Evolutionary conservation across 305 asterid genomes (phyloP).

Genomic region (Stenogyne calaminthoides): DNA sequence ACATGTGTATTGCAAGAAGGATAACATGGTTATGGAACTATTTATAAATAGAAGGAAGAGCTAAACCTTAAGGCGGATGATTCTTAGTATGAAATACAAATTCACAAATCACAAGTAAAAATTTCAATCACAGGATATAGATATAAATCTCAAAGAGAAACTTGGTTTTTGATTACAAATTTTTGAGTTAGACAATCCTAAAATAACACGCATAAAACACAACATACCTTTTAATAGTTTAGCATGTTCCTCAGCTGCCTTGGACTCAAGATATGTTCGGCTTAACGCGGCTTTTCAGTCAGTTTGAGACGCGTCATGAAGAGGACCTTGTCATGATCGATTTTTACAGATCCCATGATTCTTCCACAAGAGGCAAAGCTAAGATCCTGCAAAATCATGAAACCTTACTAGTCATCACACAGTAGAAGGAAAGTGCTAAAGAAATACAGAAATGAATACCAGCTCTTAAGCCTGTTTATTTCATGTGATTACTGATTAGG

Average conservation of each 20-base stretch:
- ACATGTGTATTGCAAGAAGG: background rate
- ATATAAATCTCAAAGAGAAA: background rate
- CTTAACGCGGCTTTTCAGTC: constrained; percentile 68
- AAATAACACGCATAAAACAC: constrained; percentile 7
- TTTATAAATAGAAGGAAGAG: background rate
- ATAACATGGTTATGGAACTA: constrained; percentile 16
- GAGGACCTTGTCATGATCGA: constrained; percentile 82
- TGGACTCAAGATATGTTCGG: constrained; percentile 87
- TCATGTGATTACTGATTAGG: background rate
- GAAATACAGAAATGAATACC: constrained; percentile 17
- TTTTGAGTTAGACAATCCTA: constrained; percentile 20
- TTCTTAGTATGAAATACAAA: background rate
- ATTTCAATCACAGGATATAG: background rate
- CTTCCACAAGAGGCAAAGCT: constrained; percentile 84
- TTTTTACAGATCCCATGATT: constrained; percentile 91
- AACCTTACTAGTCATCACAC: constrained; percentile 20
- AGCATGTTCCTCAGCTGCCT: constrained; percentile 99
- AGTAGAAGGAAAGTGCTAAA: constrained; percentile 28
- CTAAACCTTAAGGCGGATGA: background rate
- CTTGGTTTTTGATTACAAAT: constrained; percentile 3
- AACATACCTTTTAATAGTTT: constrained; percentile 79
- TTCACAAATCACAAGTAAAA: background rate
- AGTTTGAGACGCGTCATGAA: constrained; percentile 75
- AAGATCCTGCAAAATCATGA: constrained; percentile 66
- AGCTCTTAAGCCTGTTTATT: background rate